Evolutionary conservation across 148 eudicot genomes (phyloP), one percentile per base, ranked within the genome.

Genomic region (Cornus florida): DNA sequence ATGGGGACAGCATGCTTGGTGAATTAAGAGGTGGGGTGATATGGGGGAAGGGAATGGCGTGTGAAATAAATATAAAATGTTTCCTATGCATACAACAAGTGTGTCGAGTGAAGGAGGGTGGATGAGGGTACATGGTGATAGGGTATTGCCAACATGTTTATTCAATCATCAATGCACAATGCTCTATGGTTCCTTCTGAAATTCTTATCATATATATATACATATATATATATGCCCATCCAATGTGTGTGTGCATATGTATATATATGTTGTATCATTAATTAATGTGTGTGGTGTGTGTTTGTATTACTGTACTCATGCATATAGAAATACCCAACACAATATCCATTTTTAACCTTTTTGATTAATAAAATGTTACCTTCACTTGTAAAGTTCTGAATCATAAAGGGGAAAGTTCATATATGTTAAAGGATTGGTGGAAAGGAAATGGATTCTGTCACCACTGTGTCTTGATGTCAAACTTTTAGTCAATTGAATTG

Each of bases 81-180:
- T 86, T 86, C 89, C 89, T 81, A 65, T 33, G 83, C 75, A 81
- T 78, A 78, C 77, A 84, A 76, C 87, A 84, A 17, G 35, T 24
- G 62, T 82, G 85, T 84, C 83, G 53, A 66, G 38, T 3, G 59
- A 67, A 62, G 75, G 46, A 72, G 69, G 74, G 69, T 77, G 71
- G 69, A 77, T 82, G 39, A 65, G 84, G 83, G 74, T 53, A 73
- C 84, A 82, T 68, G 69, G 19, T 33, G 74, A 59, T 19, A 76
- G 17, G 6, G 69, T 80, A 83, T 64, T 38, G 69, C 86, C 78
- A 78, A 84, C 81, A 72, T 77, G 83, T 84, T 76, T 70, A 64
- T 32, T 72, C 82, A 72, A 80, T 83, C 76, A 70, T 78, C 75
- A 46, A 75, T 75, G 59, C 70, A 78, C 69, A 62, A 71, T 46